Evolutionary conservation across 192 early-diverging fungal genomes (phyloP).

Genomic region (Spizellomyces sp.): DNA sequence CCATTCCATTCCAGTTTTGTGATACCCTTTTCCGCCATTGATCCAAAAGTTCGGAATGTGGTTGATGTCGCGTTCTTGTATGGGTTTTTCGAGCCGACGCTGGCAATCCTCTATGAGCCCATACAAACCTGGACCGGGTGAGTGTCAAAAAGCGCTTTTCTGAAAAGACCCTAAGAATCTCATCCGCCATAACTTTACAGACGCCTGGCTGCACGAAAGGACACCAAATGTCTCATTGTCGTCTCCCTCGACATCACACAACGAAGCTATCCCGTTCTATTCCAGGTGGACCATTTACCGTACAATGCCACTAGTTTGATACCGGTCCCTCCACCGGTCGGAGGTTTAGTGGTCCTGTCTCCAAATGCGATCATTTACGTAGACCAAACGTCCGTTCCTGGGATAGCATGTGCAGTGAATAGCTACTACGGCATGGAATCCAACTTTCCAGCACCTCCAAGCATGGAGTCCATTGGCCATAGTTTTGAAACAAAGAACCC

Average conservation of each 20-base stretch:
- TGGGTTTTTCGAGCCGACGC: conserved; percentile 90
- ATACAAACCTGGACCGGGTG: conserved; percentile 87
- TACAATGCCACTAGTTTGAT: conserved; percentile 75
- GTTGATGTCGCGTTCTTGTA: conserved; percentile 89
- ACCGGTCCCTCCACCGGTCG: conserved; percentile 79
- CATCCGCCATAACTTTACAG: conserved; percentile 38
- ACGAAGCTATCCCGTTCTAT: conserved; percentile 80
- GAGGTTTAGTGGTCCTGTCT: conserved; percentile 80
- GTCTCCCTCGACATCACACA: conserved; percentile 84
- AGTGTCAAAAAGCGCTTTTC: conserved; percentile 10
- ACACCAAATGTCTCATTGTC: conserved; percentile 75
- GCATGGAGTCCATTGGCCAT: conserved; percentile 27
- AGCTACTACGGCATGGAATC: conserved; percentile 62
- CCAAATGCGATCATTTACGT: conserved; percentile 80
- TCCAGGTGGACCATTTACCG: conserved; percentile 74
- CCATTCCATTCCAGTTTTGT: conserved; percentile 52
- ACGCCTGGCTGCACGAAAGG: conserved; percentile 61
- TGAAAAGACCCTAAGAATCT: neutral
- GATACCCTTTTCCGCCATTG: conserved; percentile 40
- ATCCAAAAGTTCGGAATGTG: conserved; percentile 67
- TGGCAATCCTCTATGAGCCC: conserved; percentile 90
- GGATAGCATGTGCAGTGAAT: conserved; percentile 74
- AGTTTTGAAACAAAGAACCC: conserved; percentile 39
- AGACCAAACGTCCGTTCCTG: conserved; percentile 78
- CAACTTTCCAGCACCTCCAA: conserved; percentile 36